A percentile compares a stretch with the other conserved stretches of the same genome.
Conservation (phyloP, 164 flowering plant genomes). For the Brasenia schreberi region DNA sequence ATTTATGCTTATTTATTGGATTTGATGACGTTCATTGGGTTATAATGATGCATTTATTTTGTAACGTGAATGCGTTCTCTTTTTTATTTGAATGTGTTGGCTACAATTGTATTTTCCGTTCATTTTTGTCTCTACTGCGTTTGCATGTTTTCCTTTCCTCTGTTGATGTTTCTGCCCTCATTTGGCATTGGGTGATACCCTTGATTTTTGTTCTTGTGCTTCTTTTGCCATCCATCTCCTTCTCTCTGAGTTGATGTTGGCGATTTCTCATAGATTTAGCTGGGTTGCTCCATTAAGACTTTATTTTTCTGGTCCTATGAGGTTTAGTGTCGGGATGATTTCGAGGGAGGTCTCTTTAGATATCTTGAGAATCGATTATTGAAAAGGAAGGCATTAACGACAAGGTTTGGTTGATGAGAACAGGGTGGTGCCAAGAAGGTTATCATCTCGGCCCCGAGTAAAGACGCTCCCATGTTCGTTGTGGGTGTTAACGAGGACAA, state of each 20-base stretch:
- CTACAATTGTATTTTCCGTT: background rate
- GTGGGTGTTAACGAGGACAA: slow-evolving; percentile 1
- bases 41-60: background rate
- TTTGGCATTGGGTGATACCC: too few species aligned
- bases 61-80: background rate
- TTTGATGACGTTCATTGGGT: too few species aligned
- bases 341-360: background rate
- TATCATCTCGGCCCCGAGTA: background rate
- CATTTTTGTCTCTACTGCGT: too few species aligned
- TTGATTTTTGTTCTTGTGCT: too few species aligned
- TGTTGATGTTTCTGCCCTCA: too few species aligned
- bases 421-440: slow-evolving; percentile 2
- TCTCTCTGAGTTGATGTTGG: too few species aligned
- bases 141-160: too few species aligned
- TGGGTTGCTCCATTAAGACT: too few species aligned
- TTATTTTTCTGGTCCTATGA: background rate
- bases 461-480: slow-evolving; percentile 1
- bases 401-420: background rate
- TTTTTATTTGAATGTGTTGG: background rate
- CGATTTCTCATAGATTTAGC: too few species aligned
- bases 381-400: background rate
- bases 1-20: background rate
- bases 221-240: too few species aligned
- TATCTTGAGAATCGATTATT: background rate
- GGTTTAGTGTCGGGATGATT: background rate